Base-by-base conservation (phyloP, 345 rosid species). In the Aegle marmelos region DNA sequence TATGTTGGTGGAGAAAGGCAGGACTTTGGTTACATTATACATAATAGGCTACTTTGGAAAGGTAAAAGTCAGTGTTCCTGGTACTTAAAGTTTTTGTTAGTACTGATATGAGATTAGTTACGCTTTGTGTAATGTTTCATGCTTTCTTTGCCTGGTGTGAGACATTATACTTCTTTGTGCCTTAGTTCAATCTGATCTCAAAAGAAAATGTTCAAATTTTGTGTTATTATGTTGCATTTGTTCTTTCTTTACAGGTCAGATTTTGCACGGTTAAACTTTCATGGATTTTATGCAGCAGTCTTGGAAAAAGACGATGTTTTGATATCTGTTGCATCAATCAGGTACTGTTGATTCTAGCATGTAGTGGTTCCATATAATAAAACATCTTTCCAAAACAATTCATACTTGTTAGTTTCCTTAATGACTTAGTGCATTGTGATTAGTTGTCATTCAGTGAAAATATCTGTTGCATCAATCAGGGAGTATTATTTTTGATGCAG, bases 391-490 rank as follows among this genome's bases (percentile, higher is more conserved):
- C 13, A 39, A 39, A 39, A 39, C 45, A 2, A 9, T 39, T 39
- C 45, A 39, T 39, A 39, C 13, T 9, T 39, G 13, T 39, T 39
- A 39, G 9, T 9, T 39, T 39, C 45, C 45, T 39, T 9, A 13
- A 39, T 39, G 45, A 9, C 13, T 39, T 39, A 9, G 13, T 39
- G 45, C 45, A 39, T 39, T 39, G 9, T 39, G 45, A 39, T 39
- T 39, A 39, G 45, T 39, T 9, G 45, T 39, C 13, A 3, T 0
- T 39, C 45, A 0, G 45, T 39, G 45, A 39, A 39, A 39, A 83
- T 93, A 78, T 86, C 96, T 70, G 98, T 84, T 74, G 98, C 98
- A 75, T 91, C 96, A 19, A 81, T 95, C 89, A 93, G 98, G 99
- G 93, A 82, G 60, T 79, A 56, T 57, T 76, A 71, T 66, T 22